These are phyloP conservation scores for Croton laevigatus DNA, from an alignment of 441 rosid species.

Conservation along the genomic window DNA sequence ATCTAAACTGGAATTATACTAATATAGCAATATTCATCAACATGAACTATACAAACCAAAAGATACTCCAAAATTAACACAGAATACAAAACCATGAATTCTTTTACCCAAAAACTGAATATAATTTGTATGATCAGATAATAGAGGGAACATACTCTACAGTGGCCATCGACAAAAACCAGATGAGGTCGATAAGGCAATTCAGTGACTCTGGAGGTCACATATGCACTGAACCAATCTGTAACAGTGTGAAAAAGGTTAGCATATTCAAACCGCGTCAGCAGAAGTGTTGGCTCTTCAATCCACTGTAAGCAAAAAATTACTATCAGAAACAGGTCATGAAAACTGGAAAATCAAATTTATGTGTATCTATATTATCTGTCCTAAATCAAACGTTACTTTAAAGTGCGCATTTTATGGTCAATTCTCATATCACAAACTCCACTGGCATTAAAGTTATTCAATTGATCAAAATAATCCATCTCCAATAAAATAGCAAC, in stretches of 20 bases:
- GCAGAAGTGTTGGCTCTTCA: slow-evolving; percentile 79
- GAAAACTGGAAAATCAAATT: background rate
- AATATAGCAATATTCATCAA: background rate
- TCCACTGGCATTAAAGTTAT: background rate
- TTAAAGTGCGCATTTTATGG: background rate
- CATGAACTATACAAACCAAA: background rate
- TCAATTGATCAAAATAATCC: background rate
- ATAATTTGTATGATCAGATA: background rate
- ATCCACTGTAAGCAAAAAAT: slow-evolving; percentile 64
- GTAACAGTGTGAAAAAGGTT: slow-evolving; percentile 89
- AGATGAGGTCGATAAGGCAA: slow-evolving; percentile 81
- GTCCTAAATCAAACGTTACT: background rate
- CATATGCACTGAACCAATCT: slow-evolving; percentile 93
- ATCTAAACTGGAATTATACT: no score
- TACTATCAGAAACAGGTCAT: slow-evolving; percentile 13
- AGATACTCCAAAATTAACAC: background rate
- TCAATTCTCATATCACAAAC: background rate
- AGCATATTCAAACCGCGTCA: slow-evolving; percentile 84
- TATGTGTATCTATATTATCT: background rate
- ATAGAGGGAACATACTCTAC: slow-evolving; percentile 39
- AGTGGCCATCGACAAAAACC: slow-evolving; percentile 92
- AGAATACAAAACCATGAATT: background rate
- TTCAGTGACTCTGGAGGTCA: slow-evolving; percentile 79
- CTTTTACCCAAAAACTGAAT: background rate
- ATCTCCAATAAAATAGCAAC: background rate